Evolutionary conservation across 2,329 filamentous ascomycete species (phyloP), one percentile per base, ranked within the genome.

Genomic region (Fulvia fulva): DNA sequence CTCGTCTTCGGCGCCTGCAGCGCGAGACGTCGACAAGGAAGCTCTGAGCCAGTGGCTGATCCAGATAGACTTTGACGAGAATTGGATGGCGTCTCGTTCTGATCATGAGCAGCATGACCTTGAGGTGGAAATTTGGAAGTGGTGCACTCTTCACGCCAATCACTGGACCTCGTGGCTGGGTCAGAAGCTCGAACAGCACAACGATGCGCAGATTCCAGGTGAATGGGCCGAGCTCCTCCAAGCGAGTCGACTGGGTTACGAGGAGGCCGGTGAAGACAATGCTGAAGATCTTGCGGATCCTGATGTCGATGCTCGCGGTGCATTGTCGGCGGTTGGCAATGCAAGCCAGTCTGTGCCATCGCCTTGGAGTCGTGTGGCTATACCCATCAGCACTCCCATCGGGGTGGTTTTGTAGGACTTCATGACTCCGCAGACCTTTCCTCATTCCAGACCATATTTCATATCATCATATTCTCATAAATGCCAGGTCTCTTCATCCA

Each of bases 11-110:
- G 56, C 32, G 41, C 61, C 44, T 55, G 67, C 57, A 25, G 59
- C 30, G 65, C 70, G 26, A 47, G 64, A 68, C 49, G 60, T 64
- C 14, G 59, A 64, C 6, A 68, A 68, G 34, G 78, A 83, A 68
- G 78, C 74, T 1, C 54, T 79, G 30, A 78, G 74, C 60, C 68
- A 75, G 32, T 84, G 82, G 82, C 63, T 81, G 25, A 63, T 75
- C 8, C 79, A 82, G 64, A 71, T 83, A 9, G 63, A 81, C 25
- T 68, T 68, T 5, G 52, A 69, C 3, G 65, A 68, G 1, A 11
- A 62, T 62, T 28, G 61, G 69, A 32, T 65, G 69, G 30, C 64
- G 58, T 28, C 28, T 51, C 9, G 21, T 50, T 30, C 11, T 28
- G 37, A 53, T 44, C 46, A 46, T 12, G 62, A 66, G 22, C 51